A percentile compares a stretch with the other conserved stretches of the same genome.
Conservation (phyloP, 78 protist genomes). For the Guillardia theta region DNA sequence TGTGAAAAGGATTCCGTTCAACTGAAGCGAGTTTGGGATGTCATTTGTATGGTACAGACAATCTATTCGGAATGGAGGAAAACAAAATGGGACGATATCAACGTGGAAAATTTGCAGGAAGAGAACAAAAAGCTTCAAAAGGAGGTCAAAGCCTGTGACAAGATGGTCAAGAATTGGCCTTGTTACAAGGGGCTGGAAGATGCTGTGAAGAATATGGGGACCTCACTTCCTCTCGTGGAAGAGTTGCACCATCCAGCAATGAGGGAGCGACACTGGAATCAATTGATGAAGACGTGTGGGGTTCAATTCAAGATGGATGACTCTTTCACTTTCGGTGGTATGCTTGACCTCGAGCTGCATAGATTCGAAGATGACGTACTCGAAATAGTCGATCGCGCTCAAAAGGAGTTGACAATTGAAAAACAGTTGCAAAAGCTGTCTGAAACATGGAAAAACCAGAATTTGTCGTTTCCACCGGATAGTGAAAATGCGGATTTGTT, state of each 20-base stretch:
- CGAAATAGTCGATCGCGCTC: constrained; percentile 61
- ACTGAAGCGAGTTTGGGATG: constrained; percentile 71
- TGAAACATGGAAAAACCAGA: constrained; percentile 57
- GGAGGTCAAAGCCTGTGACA: constrained; percentile 35
- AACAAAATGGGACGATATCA: constrained; percentile 67
- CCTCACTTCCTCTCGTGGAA: constrained; percentile 70
- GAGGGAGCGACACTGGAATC: constrained; percentile 87
- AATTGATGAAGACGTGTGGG: constrained; percentile 65
- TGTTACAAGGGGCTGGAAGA: constrained; percentile 62
- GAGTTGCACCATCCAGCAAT: constrained; percentile 75
- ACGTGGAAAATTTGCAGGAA: constrained; percentile 63
- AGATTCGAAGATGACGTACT: constrained; percentile 47
- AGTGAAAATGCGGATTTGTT: not conserved
- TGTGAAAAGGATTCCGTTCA: constrained; percentile 29
- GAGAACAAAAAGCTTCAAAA: constrained; percentile 51
- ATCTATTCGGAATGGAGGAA: constrained; percentile 42
- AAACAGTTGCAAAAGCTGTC: not conserved
- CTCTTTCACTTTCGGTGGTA: constrained; percentile 58
- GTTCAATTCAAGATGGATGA: constrained; percentile 48
- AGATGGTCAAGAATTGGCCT: constrained; percentile 12
- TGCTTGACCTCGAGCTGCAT: constrained; percentile 72
- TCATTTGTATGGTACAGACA: constrained; percentile 31
- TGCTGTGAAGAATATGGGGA: constrained; percentile 56
- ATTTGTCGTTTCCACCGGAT: constrained; percentile 26
- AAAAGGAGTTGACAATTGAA: constrained; percentile 65